phyloP scores from a whole-genome alignment of 176 grass and related monocot species.

The Raddia distichophylla region DNA sequence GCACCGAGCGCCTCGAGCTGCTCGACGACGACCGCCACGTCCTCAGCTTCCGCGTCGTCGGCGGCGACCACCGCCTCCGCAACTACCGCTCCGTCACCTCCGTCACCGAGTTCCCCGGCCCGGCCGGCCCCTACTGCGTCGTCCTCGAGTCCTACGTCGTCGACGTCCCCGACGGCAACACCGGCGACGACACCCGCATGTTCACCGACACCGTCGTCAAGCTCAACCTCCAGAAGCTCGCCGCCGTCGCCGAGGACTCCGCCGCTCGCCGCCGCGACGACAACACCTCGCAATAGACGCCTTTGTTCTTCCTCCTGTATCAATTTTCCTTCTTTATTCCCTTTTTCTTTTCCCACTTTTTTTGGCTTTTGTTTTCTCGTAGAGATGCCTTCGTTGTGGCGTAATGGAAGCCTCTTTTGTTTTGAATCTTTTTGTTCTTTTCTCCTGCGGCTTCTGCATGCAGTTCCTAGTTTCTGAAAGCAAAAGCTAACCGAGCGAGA shows the following conservation, averaged over 20 bases:
- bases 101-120: slow-evolving; percentile 69
- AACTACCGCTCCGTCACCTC: slow-evolving; percentile 98
- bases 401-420: slow-evolving; percentile 1
- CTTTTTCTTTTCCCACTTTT: neutral
- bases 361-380: neutral
- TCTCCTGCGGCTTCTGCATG: no score
- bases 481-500: no score
- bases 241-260: slow-evolving; percentile 47
- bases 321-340: neutral
- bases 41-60: slow-evolving; percentile 90
- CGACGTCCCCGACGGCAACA: slow-evolving; percentile 88
- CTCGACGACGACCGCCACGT: slow-evolving; percentile 83
- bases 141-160: slow-evolving; percentile 95
- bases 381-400: neutral
- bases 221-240: slow-evolving; percentile 84
- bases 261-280: neutral
- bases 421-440: no score
- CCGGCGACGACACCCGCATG: slow-evolving; percentile 88
- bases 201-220: slow-evolving; percentile 92
- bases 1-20: slow-evolving; percentile 95
- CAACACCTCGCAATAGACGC: no score
- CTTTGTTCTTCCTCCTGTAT: neutral
- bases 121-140: slow-evolving; percentile 50
- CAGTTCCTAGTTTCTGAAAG: no score
- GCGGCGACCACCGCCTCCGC: slow-evolving; percentile 86